phyloP scores from a whole-genome alignment of 345 rosid genomes.

The Mercurialis annua region DNA sequence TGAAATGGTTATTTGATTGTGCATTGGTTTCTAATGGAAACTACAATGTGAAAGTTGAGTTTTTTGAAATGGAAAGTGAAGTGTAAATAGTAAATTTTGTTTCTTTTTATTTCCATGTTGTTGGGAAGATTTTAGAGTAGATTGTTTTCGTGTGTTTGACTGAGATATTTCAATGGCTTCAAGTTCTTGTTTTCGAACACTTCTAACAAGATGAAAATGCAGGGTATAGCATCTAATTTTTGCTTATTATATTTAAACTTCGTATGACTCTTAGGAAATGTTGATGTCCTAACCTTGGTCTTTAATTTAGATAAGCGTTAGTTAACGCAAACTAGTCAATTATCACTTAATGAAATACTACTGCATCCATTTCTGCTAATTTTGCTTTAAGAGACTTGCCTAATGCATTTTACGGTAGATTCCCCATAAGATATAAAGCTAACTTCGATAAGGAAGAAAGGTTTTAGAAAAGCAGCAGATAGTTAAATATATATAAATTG shows the following conservation, averaged over 20 bases:
- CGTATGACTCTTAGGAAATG: background rate
- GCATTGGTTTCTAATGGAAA: background rate
- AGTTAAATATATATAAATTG: background rate
- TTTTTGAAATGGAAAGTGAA: too few species aligned
- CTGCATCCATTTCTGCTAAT: background rate
- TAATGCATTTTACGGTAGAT: background rate
- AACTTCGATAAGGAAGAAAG: background rate
- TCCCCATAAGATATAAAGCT: too few species aligned
- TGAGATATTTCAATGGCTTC: too few species aligned
- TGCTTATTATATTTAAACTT: background rate
- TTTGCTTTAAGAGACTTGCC: background rate
- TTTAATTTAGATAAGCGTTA: background rate
- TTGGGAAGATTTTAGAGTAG: too few species aligned
- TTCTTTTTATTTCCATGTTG: too few species aligned
- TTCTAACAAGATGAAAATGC: too few species aligned
- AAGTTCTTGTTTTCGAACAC: background rate
- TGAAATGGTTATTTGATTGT: background rate
- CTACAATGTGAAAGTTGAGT: too few species aligned
- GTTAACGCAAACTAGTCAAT: background rate
- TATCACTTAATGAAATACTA: background rate
- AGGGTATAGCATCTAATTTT: background rate
- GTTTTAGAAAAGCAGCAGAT: background rate
- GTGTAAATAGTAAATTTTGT: too few species aligned
- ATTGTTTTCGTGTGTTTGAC: too few species aligned
- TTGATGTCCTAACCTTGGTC: too few species aligned